Conservation (phyloP, 225 moss, liverwort and hornwort genomes). For the Pseudisothecium myosuroides region DNA sequence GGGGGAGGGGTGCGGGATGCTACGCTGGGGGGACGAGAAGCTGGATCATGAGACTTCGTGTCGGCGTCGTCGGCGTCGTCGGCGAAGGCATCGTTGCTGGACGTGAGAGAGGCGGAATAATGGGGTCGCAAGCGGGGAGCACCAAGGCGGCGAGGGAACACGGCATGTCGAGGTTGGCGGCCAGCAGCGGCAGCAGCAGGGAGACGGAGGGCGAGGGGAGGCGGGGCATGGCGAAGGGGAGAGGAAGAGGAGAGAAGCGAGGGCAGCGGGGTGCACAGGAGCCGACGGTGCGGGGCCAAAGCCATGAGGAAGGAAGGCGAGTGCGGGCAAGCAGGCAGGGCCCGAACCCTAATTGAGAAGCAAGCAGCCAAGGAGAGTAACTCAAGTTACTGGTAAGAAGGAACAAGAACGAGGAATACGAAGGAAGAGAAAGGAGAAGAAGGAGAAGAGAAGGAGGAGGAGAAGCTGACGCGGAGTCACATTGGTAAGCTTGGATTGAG, state of each 20-base stretch:
- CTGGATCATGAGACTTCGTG: neutral
- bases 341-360: neutral
- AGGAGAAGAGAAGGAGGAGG: neutral
- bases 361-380: neutral
- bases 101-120: neutral
- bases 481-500: too few relatives aligned
- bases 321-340: neutral
- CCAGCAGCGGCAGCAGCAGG: neutral
- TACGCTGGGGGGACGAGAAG: neutral
- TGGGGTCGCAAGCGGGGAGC: neutral
- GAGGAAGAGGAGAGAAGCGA: neutral
- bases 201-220: neutral
- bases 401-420: neutral
- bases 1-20: neutral
- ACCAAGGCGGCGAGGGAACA: neutral
- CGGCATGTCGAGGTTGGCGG: neutral
- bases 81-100: neutral
- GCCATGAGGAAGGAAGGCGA: neutral
- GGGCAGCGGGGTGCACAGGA: neutral
- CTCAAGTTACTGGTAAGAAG: neutral
- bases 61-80: neutral
- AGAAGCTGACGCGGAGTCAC: neutral
- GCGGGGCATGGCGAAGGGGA: neutral
- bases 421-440: neutral
- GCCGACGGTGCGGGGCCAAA: neutral